Base-by-base conservation (phyloP, 768 basidiomycete species). In the Artomyces pyxidatus region DNA sequence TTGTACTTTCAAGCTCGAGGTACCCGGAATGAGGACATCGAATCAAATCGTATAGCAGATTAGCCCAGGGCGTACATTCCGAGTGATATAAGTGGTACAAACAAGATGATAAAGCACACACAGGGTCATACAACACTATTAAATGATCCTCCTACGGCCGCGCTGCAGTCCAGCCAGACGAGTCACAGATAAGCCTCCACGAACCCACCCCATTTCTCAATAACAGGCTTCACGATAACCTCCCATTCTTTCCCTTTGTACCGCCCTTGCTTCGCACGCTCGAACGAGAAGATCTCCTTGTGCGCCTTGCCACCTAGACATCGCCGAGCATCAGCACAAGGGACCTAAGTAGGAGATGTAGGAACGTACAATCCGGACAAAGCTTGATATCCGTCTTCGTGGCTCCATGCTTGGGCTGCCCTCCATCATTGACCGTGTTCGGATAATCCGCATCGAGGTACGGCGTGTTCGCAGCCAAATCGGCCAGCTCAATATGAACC, bases 261-360 rank as follows among this genome's bases (percentile, higher is more conserved):
- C 27, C 49, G 61, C 0, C 85, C 85, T 8, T 59, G 63, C 32
- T 61, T 66, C 44, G 79, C 73, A 38, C 80, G 74, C 37, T 66
- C 65, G 58, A 92, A 88, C 32, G 83, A 68, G 61, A 92, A 92
- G 16, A 92, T 88, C 59, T 92, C 89, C 58, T 77, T 80, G 62
- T 92, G 89, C 23, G 74, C 57, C 8, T 58, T 66, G 14, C 80
- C 80, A 54, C 80, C 80, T 81, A 42, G 47, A 14, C n/a, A 29
- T 30, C n/a, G 46, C 3, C 30, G 50, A 22, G 35, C 35, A 23
- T 37, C 11, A 32, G 23, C 25, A 41, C 14, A 25, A 28, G 21
- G 23, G 14, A 1, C 35, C 25, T 50, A 52, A 27, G 37, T 71
- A 56, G 71, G 70, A 14, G 25, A 37, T 29, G 14, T 4, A 19